Base-by-base conservation (phyloP, 768 basidiomycete genomes). In the Mycena haematopus region DNA sequence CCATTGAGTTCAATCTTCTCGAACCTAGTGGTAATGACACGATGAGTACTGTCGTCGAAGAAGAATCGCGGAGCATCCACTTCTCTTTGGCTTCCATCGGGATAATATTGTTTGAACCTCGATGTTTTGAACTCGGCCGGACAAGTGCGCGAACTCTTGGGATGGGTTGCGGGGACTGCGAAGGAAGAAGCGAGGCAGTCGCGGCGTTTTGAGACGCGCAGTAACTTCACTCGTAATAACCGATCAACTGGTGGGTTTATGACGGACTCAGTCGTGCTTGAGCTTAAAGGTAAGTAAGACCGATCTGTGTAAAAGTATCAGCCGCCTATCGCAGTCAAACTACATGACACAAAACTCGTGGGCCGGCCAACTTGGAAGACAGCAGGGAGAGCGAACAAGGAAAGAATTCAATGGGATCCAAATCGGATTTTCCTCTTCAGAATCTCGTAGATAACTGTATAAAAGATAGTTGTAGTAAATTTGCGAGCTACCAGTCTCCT, bases 1-100 rank as follows among this genome's bases (percentile, higher is more conserved):
- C 63, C 59, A 24, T 49, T 51, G 10, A 65, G 22, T 65, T 56
- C 63, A 38, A 65, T 60, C 44, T 52, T 65, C 27, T 60, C 49
- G 31, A 56, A 44, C 58, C 59, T 56, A 22, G 21, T 38, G 21
- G 36, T 10, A 31, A 22, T 22, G 56, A 49, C 50, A 63, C 44
- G 46, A 53, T 44, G 33, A 59, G 25, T 36, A 33, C 11, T 2
- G 29, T 27, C 22, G 25, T 3, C 22, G 24, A 55, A 49, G 33
- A 25, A 44, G 42, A 49, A 29, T 21, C 25, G 19, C 44, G 19
- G 27, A 31, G 17, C 44, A 29, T 53, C 13, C 24, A 64, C 63
- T 55, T 56, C 13, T 56, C 58, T 47, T 40, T 42, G 10, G 15
- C 21, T 45, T 54, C 56, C 62, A 62, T 62, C 24, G 40, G 8